Evolutionary conservation across 129 eudicot species (phyloP).

Genomic region (Lactuca sativa): DNA sequence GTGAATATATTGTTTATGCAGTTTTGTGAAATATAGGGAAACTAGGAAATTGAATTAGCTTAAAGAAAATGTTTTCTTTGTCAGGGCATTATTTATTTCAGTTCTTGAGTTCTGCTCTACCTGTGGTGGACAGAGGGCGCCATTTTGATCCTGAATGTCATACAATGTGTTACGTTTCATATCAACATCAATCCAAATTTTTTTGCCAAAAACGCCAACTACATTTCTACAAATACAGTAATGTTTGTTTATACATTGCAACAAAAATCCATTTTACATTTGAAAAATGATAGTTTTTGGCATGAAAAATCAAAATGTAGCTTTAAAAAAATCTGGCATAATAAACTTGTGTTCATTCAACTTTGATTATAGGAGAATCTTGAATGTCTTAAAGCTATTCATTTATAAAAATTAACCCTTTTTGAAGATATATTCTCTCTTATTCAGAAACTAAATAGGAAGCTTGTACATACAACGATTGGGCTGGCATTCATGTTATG

Average conservation of each 20-base stretch:
- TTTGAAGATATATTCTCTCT: background rate
- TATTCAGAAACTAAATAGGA: conserved; percentile 80
- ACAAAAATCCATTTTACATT: background rate
- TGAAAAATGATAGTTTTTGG: background rate
- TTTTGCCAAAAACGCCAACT: background rate
- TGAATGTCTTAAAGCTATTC: background rate
- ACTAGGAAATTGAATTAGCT: background rate
- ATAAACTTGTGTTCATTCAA: background rate
- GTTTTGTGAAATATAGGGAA: background rate
- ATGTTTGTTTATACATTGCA: background rate
- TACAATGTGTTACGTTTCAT: background rate
- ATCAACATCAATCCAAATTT: conserved; percentile 3
- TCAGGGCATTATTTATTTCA: background rate
- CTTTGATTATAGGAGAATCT: background rate
- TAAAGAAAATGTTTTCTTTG: background rate
- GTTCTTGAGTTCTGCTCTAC: background rate
- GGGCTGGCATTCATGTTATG: conserved; percentile 96
- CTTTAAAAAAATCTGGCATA: too few relatives aligned
- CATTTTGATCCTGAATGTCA: background rate
- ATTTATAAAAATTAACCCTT: background rate
- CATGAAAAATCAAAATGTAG: background rate
- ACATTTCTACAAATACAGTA: background rate
- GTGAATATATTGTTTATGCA: background rate
- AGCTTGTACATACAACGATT: conserved; percentile 82
- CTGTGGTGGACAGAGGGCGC: background rate